Evolutionary conservation across 805 yeast genomes (phyloP).

Genomic region (Danielia reshetovae): DNA sequence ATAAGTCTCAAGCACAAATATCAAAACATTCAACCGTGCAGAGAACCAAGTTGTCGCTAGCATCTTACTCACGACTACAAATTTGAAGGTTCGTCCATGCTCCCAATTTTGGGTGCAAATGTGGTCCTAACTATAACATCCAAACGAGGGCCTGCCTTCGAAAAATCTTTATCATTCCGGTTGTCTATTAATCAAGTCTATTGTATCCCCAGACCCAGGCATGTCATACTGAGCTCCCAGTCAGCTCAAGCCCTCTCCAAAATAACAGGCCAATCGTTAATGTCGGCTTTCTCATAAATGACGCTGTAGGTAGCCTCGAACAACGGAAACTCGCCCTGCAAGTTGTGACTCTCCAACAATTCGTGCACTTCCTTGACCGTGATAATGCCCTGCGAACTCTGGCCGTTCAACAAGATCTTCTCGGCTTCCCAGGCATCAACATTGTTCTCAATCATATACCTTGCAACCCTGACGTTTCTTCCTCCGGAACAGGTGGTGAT

Average conservation of each 20-base stretch:
- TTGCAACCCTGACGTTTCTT: conserved; percentile 44
- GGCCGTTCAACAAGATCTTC: conserved; percentile 42
- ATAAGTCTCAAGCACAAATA: too few relatives aligned
- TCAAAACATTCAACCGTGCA: too few relatives aligned
- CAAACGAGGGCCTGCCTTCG: too few relatives aligned
- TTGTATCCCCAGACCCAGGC: too few relatives aligned
- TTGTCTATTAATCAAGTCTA: too few relatives aligned
- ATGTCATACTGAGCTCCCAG: too few relatives aligned
- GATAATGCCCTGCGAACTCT: conserved; percentile 44
- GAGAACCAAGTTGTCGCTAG: too few relatives aligned
- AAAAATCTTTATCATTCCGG: too few relatives aligned
- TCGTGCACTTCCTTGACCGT: conserved; percentile 47
- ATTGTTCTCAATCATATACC: conserved; percentile 42
- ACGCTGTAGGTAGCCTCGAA: conserved; percentile 45
- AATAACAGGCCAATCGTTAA: conserved; percentile 39
- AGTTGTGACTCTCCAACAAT: conserved; percentile 33
- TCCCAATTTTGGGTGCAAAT: too few relatives aligned
- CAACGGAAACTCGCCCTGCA: conserved; percentile 38
- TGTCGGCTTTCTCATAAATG: conserved; percentile 37
- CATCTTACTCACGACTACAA: too few relatives aligned
- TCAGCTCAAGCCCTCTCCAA: conserved; percentile 29
- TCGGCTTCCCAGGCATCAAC: conserved; percentile 41
- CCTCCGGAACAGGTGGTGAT: conserved; percentile 47
- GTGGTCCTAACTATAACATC: too few relatives aligned
- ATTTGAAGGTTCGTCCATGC: too few relatives aligned